Base-by-base conservation (phyloP, 257 asterid genomes). In the Avicennia marina region DNA sequence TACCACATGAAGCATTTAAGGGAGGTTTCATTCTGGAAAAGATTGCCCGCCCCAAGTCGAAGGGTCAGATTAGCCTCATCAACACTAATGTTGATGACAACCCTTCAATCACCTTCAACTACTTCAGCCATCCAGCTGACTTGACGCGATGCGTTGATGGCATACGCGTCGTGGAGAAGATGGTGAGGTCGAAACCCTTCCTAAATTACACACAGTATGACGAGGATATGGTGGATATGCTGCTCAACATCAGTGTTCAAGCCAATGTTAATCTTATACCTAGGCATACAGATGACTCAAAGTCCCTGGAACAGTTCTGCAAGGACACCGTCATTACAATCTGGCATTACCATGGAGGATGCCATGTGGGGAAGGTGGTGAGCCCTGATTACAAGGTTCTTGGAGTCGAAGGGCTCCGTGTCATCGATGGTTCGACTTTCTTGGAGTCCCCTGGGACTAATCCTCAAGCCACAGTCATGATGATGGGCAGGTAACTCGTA, bases 281-380 rank as follows among this genome's bases (percentile, higher is more conserved):
- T 4, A 82, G 73, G 63, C 95, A 93, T 29, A 89, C 79, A 13
- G 86, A 93, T 29, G 95, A 89, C 67, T 82, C 96, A 0, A n/a
- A 69, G 12, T 89, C 85, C 0, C 58, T 93, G 1, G 85, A 84
- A 43, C 99, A 89, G 79, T 93, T 89, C 53, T 93, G 99, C 60
- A 89, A 71, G 45, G 99, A 93, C 75, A 93, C 99, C 4, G 94
- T 89, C n/a, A 77, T 86, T 64, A 86, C 99, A 2, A 93, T 93
- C 29, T 89, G 99, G 99, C 99, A 93, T 71, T 93, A 89, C 78
- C 99, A 93, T 46, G 97, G 99, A 1, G 99, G 99, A 4, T 89
- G 96, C 80, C 96, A 81, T 0, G 88, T 89, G 0, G 89, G 95
- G 19, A 67, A 79, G 66, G 99, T 93, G 50, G 88, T 93, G 31